phyloP scores from a whole-genome alignment of 768 basidiomycete genomes.

The Boletus pseudopeckii region DNA sequence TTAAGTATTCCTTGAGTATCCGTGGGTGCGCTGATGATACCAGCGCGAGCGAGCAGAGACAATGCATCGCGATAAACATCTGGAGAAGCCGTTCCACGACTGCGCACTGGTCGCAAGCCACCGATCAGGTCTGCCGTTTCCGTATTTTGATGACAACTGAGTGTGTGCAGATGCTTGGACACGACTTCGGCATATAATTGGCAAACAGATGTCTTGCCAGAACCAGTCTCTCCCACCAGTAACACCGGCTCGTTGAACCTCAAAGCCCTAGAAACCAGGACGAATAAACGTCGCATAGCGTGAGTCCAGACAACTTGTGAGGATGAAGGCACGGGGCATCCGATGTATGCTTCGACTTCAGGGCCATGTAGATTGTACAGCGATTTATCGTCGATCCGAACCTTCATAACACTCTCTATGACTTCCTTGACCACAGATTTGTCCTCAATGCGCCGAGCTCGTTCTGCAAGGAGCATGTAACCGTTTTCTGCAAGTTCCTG shows the following conservation, averaged over 20 bases:
- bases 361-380: constrained; percentile 61
- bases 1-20: constrained; percentile 27
- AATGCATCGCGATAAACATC: constrained; percentile 46
- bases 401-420: constrained; percentile 86
- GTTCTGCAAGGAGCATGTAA: constrained; percentile 95
- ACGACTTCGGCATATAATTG: constrained; percentile 77
- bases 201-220: constrained; percentile 96
- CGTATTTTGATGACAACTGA: constrained; percentile 98
- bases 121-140: constrained; percentile 97
- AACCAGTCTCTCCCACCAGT: constrained; percentile 95
- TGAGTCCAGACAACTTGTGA: constrained; percentile 82
- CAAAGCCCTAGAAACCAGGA: constrained; percentile 79
- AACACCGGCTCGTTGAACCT: constrained; percentile 91
- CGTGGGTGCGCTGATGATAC: constrained; percentile 27
- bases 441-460: constrained; percentile 81
- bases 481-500: constrained; percentile 94
- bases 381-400: constrained; percentile 66
- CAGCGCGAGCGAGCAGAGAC: constrained; percentile 40
- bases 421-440: constrained; percentile 88
- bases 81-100: constrained; percentile 54
- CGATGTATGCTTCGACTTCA: constrained; percentile 49
- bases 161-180: constrained; percentile 56
- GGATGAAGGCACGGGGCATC: constrained; percentile 46
- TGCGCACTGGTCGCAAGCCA: constrained; percentile 84
- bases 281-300: constrained; percentile 88